phyloP scores from a whole-genome alignment of 306 rosid genomes.

The Elaeagnus macrophylla region DNA sequence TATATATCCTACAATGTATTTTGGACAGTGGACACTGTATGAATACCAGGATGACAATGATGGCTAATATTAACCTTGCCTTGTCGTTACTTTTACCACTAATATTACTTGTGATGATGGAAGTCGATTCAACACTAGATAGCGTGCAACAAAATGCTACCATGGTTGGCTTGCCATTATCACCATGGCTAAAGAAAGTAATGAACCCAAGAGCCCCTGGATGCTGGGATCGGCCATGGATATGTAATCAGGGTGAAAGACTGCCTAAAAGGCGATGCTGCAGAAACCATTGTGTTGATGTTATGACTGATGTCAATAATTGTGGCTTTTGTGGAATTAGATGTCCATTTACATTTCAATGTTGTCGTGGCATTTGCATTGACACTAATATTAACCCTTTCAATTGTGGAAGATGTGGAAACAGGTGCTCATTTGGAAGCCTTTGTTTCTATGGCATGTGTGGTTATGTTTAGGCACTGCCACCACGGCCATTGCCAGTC shows the following conservation, averaged over 20 bases:
- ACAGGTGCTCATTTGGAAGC: conserved; percentile 34
- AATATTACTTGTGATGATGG: conserved; percentile 7
- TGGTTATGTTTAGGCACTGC: conserved; percentile 31
- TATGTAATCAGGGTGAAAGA: conserved; percentile 25
- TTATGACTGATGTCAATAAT: conserved; percentile 32
- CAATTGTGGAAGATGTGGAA: conserved; percentile 66
- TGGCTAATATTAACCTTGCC: neutral
- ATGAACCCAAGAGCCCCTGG: conserved; percentile 16
- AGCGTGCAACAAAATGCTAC: conserved; percentile 9
- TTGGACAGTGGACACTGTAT: neutral
- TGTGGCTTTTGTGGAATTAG: conserved; percentile 46
- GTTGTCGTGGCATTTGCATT: conserved; percentile 47
- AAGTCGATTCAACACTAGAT: conserved; percentile 5
- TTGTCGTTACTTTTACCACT: conserved; percentile 9
- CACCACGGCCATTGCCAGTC: neutral
- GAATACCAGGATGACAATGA: conserved; percentile 3
- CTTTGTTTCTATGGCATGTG: conserved; percentile 56
- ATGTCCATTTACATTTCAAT: conserved; percentile 42
- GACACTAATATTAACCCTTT: conserved; percentile 29
- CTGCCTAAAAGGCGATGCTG: conserved; percentile 33
- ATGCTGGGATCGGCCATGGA: conserved; percentile 28
- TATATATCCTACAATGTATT: neutral
- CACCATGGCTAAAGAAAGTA: conserved; percentile 33
- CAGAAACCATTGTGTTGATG: conserved; percentile 42
- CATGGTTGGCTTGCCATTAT: conserved; percentile 6